Conservation (phyloP, 2,329 filamentous ascomycete species). For the Monosporascus sp. region DNA sequence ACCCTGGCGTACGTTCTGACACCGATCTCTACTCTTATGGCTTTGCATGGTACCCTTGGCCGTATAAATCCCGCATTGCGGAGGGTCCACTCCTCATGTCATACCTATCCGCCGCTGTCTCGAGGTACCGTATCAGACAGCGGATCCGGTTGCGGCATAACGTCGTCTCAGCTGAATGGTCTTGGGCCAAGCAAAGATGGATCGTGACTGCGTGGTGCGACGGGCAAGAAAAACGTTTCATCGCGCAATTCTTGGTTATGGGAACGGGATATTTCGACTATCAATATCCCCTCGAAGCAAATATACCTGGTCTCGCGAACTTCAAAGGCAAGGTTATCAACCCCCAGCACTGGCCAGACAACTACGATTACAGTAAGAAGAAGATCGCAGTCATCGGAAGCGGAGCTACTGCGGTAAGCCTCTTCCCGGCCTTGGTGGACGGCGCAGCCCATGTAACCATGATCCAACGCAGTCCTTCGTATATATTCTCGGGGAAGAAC, state of each 20-base stretch:
- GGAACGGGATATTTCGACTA: slow-evolving; percentile 62
- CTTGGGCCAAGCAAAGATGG: too few species aligned
- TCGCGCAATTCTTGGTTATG: slow-evolving; percentile 54
- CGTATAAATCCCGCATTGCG: too few species aligned
- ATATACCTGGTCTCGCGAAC: slow-evolving; percentile 52
- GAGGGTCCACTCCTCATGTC: too few species aligned
- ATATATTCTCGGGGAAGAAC: too few species aligned
- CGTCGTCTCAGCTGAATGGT: too few species aligned
- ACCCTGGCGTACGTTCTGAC: too few species aligned
- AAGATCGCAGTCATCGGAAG: slow-evolving; percentile 66
- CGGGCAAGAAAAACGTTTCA: slow-evolving; percentile 20
- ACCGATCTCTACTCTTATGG: too few species aligned
- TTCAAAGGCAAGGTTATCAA: slow-evolving; percentile 55
- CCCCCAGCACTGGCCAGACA: slow-evolving; percentile 65
- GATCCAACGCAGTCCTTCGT: slow-evolving; percentile 72
- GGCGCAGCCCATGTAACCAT: slow-evolving; percentile 66
- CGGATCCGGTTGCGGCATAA: too few species aligned
- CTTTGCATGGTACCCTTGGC: too few species aligned
- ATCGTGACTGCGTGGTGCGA: too few species aligned
- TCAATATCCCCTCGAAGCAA: slow-evolving; percentile 42
- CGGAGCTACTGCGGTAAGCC: slow-evolving; percentile 73
- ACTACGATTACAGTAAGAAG: slow-evolving; percentile 59
- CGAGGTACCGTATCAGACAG: too few species aligned
- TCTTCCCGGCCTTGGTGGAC: slow-evolving; percentile 64
- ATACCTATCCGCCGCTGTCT: too few species aligned